Base-by-base conservation (phyloP, 1,139 yeast species). In the Zygosaccharomyces pseudobailii region DNA sequence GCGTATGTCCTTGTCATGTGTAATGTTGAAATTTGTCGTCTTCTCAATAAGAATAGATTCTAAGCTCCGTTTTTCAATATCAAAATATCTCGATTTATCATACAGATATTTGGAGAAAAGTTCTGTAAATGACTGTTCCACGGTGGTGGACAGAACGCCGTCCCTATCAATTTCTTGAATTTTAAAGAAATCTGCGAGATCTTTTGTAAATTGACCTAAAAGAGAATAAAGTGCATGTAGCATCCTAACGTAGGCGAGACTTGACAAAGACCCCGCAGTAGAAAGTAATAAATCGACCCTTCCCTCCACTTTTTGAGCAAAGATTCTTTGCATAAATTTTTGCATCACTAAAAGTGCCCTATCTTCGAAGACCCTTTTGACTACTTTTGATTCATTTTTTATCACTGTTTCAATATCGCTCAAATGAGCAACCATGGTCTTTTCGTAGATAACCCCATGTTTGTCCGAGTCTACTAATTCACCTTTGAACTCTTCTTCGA, bases 181-280 rank as follows among this genome's bases (percentile, higher is more conserved):
- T 43, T 62, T 65, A 46, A 71, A 79, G 46, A 77, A 78, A 9
- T 79, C 82, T 57, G 86, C 84, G 50, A 90, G 71, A 48, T 80
- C 81, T 50, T 78, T 78, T 1, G 87, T 82, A 58, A 85, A 78
- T 37, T 76, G 79, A n/a, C 80, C 79, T 3, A 86, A 72, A 39
- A 79, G 68, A 0, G 77, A 74, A 61, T 81, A 84, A 24, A 86
- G 71, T 1, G 82, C 72, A 66, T 87, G 89, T 33, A 92, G 69
- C 1, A 85, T 75, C 57, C 97, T 76, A 6, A 89, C 81, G 63
- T 86, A 90, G 0, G 96, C 89, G 48, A 92, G 69, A 2, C 80
- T 73, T 23, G 88, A 79, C 6, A 79, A 72, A 1, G 84, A 74
- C 47, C 80, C 76, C 0, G 96, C 85, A 48, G 76, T 77, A 47